Conservation (phyloP, 768 basidiomycete genomes). For the Polyporus arcularius region DNA sequence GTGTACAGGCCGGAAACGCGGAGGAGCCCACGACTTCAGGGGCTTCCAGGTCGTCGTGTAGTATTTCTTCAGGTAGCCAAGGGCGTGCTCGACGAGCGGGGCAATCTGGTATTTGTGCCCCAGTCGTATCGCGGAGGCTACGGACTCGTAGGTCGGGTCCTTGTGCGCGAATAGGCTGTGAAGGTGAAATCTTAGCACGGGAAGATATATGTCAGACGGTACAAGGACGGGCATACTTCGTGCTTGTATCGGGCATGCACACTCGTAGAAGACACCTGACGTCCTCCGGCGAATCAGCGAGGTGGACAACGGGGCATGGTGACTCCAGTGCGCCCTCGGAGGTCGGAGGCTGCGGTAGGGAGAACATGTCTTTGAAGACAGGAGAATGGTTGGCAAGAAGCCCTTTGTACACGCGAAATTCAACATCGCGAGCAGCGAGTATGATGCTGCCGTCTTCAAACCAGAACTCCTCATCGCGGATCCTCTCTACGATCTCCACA, state of each 20-base stretch:
- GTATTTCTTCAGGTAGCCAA: neutral
- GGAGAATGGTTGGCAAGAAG: neutral
- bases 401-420: constrained; percentile 7
- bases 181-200: no score
- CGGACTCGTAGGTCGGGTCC: neutral
- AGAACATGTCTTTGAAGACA: no score
- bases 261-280: no score
- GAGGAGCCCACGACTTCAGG: neutral
- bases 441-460: constrained; percentile 15
- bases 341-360: no score
- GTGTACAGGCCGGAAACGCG: neutral
- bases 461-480: neutral
- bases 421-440: neutral
- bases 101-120: constrained; percentile 6
- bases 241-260: no score
- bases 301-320: no score
- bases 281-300: no score
- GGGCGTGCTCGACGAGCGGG: neutral
- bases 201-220: no score
- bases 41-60: neutral
- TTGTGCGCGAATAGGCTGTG: no score
- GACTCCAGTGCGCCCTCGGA: no score
- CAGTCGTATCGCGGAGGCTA: neutral
- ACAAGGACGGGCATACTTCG: no score
- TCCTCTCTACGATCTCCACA: no score